Base-by-base conservation (phyloP, 176 grass and related monocot genomes). In the Juncus effusus region DNA sequence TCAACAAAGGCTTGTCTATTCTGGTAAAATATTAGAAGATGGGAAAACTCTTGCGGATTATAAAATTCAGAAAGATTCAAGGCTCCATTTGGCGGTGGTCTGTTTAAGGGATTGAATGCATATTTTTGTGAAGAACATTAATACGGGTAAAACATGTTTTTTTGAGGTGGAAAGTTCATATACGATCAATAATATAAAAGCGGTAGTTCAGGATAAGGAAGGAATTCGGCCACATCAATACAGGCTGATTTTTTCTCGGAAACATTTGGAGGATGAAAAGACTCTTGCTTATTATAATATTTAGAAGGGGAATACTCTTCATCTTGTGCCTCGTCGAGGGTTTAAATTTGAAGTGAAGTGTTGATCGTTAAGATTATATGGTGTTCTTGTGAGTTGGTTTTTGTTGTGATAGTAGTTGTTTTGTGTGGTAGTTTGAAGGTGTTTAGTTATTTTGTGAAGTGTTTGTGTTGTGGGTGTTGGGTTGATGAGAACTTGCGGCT, bases 61-160 rank as follows among this genome's bases (percentile, higher is more conserved):
- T 39, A 51, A 68, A 38, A 51, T 68, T 39, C 65, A 68, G 45
- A 68, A 68, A 36, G 65, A 19, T 14, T 14, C n/a, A 35, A 59
- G 16, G 6, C 51, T 55, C 51, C 10, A 55, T 12, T 13, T 55
- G 10, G 51, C 13, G 10, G 3, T 13, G 51, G 3, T 10, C 13
- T 13, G 6, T 55, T 4, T 3, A 10, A 55, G 51, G 6, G 13
- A 55, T 12, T 10, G 51, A 4, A 55, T 55, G 51, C 51, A 59
- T 6, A 59, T 59, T 16, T 59, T 14, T 3, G 56, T 36, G 4
- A 59, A 59, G 56, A 6, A 36, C n/a, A 59, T 59, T 59, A 28
- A 14, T 28, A 28, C 4, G n/a, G 0, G 9, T 47, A 9, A 47
- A 47, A 47, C 44, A 47, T 47, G 4, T 47, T 47, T 47, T 47